A percentile compares a stretch with the other conserved stretches of the same genome.
These are phyloP conservation scores for Salix suchowensis DNA, from an alignment of 345 rosid species.

Conservation along the genomic window DNA sequence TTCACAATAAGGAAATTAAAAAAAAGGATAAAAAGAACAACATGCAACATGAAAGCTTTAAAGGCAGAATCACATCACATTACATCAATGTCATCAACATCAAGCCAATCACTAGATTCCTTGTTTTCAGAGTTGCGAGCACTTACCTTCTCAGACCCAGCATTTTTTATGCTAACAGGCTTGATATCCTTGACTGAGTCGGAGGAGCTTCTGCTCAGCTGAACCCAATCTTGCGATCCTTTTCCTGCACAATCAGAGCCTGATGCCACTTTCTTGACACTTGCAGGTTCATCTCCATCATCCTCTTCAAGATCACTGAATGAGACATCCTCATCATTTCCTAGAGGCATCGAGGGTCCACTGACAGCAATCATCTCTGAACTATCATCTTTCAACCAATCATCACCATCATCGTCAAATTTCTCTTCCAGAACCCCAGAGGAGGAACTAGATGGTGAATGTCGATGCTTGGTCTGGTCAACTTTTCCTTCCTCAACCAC, in stretches of 20 bases:
- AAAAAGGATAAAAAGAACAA: constrained; percentile 10
- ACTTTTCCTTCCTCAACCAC: constrained; percentile 56
- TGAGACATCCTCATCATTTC: constrained; percentile 87
- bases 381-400: constrained; percentile 83
- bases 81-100: constrained; percentile 60
- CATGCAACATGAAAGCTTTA: constrained; percentile 3
- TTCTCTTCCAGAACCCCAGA: constrained; percentile 36
- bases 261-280: constrained; percentile 43
- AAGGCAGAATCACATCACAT: constrained; percentile 32
- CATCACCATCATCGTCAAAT: constrained; percentile 75
- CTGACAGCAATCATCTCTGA: constrained; percentile 39
- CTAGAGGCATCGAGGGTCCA: constrained; percentile 45
- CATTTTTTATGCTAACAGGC: constrained; percentile 25
- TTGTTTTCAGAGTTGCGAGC: constrained; percentile 37
- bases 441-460: constrained; percentile 22
- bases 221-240: constrained; percentile 62
- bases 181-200: constrained; percentile 45
- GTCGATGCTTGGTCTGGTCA: constrained; percentile 27
- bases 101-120: constrained; percentile 71
- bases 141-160: constrained; percentile 38
- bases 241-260: constrained; percentile 51
- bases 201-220: constrained; percentile 46
- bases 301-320: constrained; percentile 98
- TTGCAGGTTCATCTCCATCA: constrained; percentile 50
- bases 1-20: constrained; percentile 23